A percentile compares a stretch with the other conserved stretches of the same genome.
phyloP scores from a whole-genome alignment of 139 green algal genomes.

The Coccomyxa sp. region DNA sequence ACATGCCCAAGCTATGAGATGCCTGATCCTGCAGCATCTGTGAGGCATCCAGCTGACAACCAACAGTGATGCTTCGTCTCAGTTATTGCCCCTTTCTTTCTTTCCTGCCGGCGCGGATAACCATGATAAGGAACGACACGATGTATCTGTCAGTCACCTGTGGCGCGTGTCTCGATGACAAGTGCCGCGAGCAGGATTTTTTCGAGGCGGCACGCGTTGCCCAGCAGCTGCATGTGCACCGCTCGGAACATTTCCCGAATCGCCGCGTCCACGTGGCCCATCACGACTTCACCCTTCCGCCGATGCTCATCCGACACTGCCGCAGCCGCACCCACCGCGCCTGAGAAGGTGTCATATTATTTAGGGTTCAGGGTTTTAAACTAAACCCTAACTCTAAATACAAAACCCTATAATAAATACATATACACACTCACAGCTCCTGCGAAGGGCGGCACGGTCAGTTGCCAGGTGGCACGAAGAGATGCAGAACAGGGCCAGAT shows the following conservation, averaged over 20 bases:
- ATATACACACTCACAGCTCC: no score
- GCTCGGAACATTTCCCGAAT: slow-evolving; percentile 57
- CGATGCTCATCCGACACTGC: no score
- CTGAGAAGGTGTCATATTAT: no score
- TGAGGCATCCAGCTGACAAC: background rate
- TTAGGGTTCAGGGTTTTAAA: no score
- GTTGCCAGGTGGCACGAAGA: no score
- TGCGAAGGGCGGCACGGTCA: background rate
- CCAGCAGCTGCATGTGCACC: slow-evolving; percentile 60
- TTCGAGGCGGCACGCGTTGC: slow-evolving; percentile 36
- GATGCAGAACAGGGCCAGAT: no score
- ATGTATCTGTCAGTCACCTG: slow-evolving; percentile 16
- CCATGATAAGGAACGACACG: no score
- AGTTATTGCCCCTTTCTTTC: background rate
- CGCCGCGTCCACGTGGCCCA: slow-evolving; percentile 43
- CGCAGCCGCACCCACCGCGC: background rate
- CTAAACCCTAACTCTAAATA: no score
- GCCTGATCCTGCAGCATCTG: background rate
- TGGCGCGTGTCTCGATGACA: slow-evolving; percentile 57
- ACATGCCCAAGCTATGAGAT: no score
- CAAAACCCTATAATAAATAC: no score
- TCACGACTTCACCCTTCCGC: slow-evolving; percentile 11
- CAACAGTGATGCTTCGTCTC: background rate
- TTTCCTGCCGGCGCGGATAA: no score
- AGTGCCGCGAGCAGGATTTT: slow-evolving; percentile 65